These are phyloP conservation scores for Lentinula raphanica DNA, from an alignment of 768 basidiomycete species.

Conservation along the genomic window DNA sequence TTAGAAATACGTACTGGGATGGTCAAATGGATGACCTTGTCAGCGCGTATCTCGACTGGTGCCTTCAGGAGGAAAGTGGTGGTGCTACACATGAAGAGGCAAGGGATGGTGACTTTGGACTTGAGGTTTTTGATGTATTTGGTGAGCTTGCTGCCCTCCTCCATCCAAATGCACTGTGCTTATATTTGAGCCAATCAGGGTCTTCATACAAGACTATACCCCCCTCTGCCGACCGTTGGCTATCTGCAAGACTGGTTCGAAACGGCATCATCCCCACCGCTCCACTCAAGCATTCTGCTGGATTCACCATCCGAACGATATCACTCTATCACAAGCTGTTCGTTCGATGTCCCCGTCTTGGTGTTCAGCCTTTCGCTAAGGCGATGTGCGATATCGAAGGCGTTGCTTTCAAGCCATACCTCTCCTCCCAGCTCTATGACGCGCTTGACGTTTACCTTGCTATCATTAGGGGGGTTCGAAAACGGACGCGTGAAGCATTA, in stretches of 20 bases:
- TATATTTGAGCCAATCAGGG: no score
- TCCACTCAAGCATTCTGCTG: not conserved
- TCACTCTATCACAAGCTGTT: conserved; percentile 10
- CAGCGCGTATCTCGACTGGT: no score
- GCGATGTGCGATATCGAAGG: conserved; percentile 16
- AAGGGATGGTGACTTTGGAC: no score
- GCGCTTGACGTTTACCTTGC: conserved; percentile 22
- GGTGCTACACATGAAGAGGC: no score
- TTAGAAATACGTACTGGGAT: no score
- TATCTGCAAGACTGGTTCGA: not conserved
- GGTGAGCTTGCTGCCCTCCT: no score
- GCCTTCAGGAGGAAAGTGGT: no score
- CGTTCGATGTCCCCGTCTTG: conserved; percentile 10
- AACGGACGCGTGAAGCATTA: conserved; percentile 10
- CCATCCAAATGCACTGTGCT: no score
- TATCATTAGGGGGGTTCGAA: conserved; percentile 13
- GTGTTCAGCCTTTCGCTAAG: no score
- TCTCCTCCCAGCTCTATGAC: conserved; percentile 19
- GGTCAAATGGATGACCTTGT: no score
- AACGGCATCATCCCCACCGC: not conserved
- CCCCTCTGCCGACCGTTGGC: not conserved
- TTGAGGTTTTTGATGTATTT: no score
- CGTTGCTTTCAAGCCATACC: conserved; percentile 5
- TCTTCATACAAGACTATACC: not conserved
- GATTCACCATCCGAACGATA: conserved; percentile 13